A percentile compares a stretch with the other conserved stretches of the same genome.
These are phyloP conservation scores for Talaromyces sp. DNA, from an alignment of 2,329 filamentous ascomycete species.

Conservation along the genomic window DNA sequence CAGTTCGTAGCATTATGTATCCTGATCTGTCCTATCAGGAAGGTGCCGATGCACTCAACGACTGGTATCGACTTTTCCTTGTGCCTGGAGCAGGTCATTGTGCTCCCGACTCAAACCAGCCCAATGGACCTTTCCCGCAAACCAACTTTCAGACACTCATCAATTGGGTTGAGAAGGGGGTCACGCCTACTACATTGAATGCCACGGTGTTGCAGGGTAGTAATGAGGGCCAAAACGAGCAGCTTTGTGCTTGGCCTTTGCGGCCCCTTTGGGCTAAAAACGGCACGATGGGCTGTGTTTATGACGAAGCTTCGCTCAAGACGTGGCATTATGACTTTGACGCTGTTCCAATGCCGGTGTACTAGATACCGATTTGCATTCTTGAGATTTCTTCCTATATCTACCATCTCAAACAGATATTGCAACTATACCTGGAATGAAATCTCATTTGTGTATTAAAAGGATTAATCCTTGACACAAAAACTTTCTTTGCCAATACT, in stretches of 20 bases:
- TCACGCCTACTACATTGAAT: constrained; percentile 41
- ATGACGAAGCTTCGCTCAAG: constrained; percentile 39
- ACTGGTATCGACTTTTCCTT: constrained; percentile 56
- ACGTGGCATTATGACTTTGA: constrained; percentile 41
- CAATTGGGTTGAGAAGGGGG: constrained; percentile 52
- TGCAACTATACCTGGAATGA: background rate
- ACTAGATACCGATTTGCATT: constrained; percentile 23
- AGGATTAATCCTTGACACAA: background rate
- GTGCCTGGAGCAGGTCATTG: constrained; percentile 55
- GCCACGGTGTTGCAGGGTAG: constrained; percentile 25
- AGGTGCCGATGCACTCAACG: constrained; percentile 41
- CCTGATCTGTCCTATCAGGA: constrained; percentile 38
- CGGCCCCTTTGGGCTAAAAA: constrained; percentile 31
- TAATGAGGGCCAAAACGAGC: constrained; percentile 37
- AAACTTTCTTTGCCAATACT: background rate
- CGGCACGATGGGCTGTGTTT: constrained; percentile 35
- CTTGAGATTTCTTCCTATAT: background rate
- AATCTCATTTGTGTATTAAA: background rate
- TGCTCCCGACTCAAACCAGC: constrained; percentile 42
- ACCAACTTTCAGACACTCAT: constrained; percentile 48
- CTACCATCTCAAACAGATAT: background rate
- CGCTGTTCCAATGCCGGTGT: constrained; percentile 40
- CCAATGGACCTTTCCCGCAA: constrained; percentile 43
- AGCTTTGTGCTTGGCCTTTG: constrained; percentile 35
- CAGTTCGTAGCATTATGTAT: constrained; percentile 44